Evolutionary conservation across 805 yeast genomes (phyloP), one percentile per base, ranked within the genome.

Genomic region (Lipomyces mesembrius): DNA sequence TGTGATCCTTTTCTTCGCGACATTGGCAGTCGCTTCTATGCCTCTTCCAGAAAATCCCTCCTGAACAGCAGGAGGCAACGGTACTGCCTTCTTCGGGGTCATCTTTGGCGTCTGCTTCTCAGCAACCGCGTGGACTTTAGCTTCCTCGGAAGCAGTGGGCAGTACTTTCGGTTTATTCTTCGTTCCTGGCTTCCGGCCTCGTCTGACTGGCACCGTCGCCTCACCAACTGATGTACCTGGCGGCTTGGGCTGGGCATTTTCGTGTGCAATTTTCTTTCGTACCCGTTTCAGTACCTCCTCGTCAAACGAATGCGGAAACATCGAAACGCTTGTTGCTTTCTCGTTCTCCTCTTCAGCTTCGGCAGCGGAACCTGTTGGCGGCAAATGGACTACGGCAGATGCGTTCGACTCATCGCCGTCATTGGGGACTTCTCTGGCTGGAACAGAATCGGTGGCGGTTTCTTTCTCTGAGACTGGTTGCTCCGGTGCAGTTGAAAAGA

Each of bases 161-260:
- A 9, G 55, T 22, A 52, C 55, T 25, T 52, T 52, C 20, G 55
- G 55, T 17, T 52, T 52, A 9, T 22, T 52, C 34, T 52, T 52
- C 55, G 34, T 5, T 25, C 55, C 55, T 22, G 32, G 55, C 29
- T n/a, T n/a, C 34, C 55, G 55, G 55, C 55, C 55, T 8, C 55
- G 55, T 52, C n/a, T 22, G n/a, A 22, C 34, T 11, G 55, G 34
- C 2, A 25, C 8, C 17, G n/a, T 8, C 17, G 27, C 32, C 55
- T 6, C 55, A 4, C 9, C 55, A 52, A 11, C 34, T 14, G 12
- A 3, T 22, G 55, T 7, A 27, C n/a, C 12, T 20, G 20, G 53
- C n/a, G n/a, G 22, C 27, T 4, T 20, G 14, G 27, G 27, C 53
- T 11, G 53, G n/a, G 27, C 53, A 0, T n/a, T n/a, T 22, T n/a